These are phyloP conservation scores for Nicotiana noctiflora DNA, from an alignment of 257 asterid species.

Conservation along the genomic window DNA sequence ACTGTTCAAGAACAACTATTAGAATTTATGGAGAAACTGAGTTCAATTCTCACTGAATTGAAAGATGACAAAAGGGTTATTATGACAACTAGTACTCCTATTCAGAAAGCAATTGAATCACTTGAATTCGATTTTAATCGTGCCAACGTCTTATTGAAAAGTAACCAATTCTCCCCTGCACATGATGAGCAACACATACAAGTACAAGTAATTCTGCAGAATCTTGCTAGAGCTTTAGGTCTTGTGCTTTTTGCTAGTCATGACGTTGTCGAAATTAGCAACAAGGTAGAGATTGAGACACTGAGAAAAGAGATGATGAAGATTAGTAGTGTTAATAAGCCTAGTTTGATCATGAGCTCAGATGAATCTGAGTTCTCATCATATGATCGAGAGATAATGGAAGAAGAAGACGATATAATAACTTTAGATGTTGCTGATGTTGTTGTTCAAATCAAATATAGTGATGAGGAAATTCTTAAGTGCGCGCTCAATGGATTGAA, in stretches of 20 bases:
- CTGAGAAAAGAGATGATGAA: conserved; percentile 66
- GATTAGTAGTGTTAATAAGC: conserved; percentile 17
- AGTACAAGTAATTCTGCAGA: conserved; percentile 5
- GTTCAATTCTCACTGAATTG: conserved; percentile 52
- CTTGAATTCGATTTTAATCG: conserved; percentile 51
- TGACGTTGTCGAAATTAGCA: conserved; percentile 33
- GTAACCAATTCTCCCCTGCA: conserved; percentile 44
- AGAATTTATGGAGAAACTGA: conserved; percentile 44
- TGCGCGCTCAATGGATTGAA: conserved; percentile 36
- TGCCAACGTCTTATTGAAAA: conserved; percentile 33
- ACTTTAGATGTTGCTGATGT: conserved; percentile 41
- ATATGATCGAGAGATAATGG: conserved; percentile 16
- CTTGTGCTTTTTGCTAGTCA: conserved; percentile 75
- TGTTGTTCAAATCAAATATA: conserved; percentile 37
- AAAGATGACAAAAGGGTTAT: conserved; percentile 23
- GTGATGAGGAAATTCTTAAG: conserved; percentile 40
- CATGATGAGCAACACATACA: conserved; percentile 43
- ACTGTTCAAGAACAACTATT: conserved; percentile 57
- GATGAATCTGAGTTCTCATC: conserved; percentile 36
- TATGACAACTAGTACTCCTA: conserved; percentile 26
- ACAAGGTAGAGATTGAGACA: conserved; percentile 48
- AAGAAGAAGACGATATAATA: conserved; percentile 31
- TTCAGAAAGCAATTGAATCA: conserved; percentile 58
- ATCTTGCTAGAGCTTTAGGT: conserved; percentile 73
- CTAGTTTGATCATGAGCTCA: conserved; percentile 21